Evolutionary conservation across 2,329 filamentous ascomycete genomes (phyloP).

Genomic region (Plectosphaerella cucumerina): DNA sequence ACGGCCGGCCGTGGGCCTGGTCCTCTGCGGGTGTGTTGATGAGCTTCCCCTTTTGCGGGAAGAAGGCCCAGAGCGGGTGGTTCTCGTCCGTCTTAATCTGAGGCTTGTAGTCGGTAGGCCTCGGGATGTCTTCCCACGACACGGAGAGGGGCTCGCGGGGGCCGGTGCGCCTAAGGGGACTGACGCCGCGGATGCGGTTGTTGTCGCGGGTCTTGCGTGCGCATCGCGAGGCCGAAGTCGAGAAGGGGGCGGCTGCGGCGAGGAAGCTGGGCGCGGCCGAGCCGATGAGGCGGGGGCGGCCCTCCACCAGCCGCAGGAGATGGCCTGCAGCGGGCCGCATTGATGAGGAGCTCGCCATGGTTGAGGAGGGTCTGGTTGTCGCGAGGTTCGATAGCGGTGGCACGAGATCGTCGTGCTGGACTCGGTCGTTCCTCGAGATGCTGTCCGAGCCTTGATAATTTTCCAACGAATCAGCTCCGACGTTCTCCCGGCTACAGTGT

Average conservation of each 20-base stretch:
- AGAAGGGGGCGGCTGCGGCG: conserved; percentile 33
- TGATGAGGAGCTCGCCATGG: conserved; percentile 23
- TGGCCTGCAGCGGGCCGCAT: conserved; percentile 25
- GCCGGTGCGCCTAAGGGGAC: conserved; percentile 73
- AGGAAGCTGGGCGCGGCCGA: background rate
- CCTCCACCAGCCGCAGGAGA: conserved; percentile 15
- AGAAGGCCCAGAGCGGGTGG: conserved; percentile 93
- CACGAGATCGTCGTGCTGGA: background rate
- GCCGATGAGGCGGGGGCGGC: conserved; percentile 2
- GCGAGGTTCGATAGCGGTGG: background rate
- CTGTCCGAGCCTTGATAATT: background rate
- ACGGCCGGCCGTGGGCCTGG: conserved; percentile 70
- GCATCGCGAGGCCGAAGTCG: conserved; percentile 49
- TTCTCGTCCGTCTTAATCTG: conserved; percentile 59
- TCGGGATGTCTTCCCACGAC: conserved; percentile 66
- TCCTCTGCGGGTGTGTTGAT: conserved; percentile 70
- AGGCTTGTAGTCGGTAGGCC: conserved; percentile 62
- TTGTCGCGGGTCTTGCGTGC: conserved; percentile 61
- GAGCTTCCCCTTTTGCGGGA: conserved; percentile 65
- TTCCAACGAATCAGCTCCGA: background rate
- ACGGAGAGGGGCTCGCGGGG: conserved; percentile 71
- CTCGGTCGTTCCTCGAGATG: too few relatives aligned
- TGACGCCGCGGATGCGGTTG: conserved; percentile 78
- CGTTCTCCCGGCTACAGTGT: too few relatives aligned
- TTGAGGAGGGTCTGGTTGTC: conserved; percentile 5